Evolutionary conservation across 2,329 filamentous ascomycete species (phyloP), one percentile per base, ranked within the genome.

Genomic region (Mollisiaceae sp.): DNA sequence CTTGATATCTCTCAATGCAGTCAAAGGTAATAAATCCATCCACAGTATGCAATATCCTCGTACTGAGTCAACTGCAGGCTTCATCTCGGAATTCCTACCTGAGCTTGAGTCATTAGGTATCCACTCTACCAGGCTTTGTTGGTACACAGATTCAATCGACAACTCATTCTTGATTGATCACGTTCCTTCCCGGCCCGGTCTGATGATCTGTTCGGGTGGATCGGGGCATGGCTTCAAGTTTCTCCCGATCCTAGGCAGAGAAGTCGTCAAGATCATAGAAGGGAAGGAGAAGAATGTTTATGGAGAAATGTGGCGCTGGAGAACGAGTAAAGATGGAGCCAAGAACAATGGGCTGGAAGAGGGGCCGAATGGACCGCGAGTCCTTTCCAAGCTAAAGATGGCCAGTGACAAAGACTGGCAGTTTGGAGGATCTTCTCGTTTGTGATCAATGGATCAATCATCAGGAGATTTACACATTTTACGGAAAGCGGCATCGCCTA

Each of bases 191-290:
- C 83, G 81, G 67, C 72, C 75, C 6, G 78, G 80, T 0, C 69
- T 86, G 6, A 82, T 86, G 72, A 78, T 86, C 0, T 83, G 84
- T 1, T 86, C 84, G 0, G 84, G 83, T 1, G 85, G 84, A 0
- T 81, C 78, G 43, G 84, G 84, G 0, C 85, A 87, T 74, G 85
- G 78, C 1, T 87, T 85, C 74, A 86, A 86, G 69, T 86, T 84
- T 68, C 68, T 85, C 63, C 85, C 85, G 0, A 80, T 82, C 2
- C 79, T 87, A 69, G 84, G 84, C 1, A 79, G 82, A 36, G 77
- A 77, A 57, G 80, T 86, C 18, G 77, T 82, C 11, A 80, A 85
- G 65, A 79, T 81, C 35, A 73, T 86, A 11, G 75, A 80, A 66
- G 78, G 80, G 18, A 20, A 39, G 9, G 24, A 32, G 24, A 54